A percentile compares a stretch with the other conserved stretches of the same genome.
These are phyloP conservation scores for Mikania micrantha DNA, from an alignment of 129 eudicot genomes.

Conservation along the genomic window DNA sequence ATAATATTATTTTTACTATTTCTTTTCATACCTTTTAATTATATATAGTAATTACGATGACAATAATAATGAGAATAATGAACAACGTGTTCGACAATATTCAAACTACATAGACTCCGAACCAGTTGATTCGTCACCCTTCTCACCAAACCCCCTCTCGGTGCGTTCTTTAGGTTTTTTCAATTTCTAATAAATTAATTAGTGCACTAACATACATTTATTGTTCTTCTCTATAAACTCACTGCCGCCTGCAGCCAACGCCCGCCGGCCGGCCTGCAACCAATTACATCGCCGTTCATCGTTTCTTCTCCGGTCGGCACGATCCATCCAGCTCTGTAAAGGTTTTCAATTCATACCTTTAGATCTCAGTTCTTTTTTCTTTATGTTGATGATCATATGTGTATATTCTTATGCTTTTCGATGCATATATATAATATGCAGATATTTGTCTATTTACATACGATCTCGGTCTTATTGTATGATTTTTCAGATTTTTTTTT, in stretches of 20 bases:
- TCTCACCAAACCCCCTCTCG: conserved; percentile 16
- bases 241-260: conserved; percentile 12
- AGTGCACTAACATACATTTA: background rate
- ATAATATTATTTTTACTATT: too few species aligned
- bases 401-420: background rate
- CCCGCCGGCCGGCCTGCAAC: conserved; percentile 5
- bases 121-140: conserved; percentile 12
- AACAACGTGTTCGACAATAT: conserved; percentile 4
- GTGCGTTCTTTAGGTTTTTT: background rate
- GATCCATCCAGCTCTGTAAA: background rate
- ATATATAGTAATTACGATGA: too few species aligned
- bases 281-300: background rate
- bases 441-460: background rate
- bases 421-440: too few species aligned
- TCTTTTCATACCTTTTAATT: too few species aligned
- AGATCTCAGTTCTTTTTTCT: background rate
- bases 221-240: conserved; percentile 1
- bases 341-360: background rate
- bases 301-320: background rate
- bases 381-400: background rate
- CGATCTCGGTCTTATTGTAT: background rate
- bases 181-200: background rate
- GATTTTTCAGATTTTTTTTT: background rate
- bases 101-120: background rate
- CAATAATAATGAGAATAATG: too few species aligned